Evolutionary conservation across 2,329 filamentous ascomycete genomes (phyloP).

Genomic region (Thielaviopsis euricoi): DNA sequence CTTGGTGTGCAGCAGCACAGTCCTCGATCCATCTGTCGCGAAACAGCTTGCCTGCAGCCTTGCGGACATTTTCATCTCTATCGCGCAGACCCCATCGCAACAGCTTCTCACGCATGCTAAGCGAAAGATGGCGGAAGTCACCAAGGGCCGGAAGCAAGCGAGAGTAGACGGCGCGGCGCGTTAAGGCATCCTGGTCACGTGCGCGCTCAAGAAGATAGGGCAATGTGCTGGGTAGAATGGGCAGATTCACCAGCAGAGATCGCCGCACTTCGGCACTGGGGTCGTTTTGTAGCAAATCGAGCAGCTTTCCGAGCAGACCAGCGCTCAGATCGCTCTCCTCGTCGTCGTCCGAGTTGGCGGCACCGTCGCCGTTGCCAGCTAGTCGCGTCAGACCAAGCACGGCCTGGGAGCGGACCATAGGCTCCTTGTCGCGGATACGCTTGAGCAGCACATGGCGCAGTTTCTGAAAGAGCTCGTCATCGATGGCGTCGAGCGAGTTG

Average conservation of each 20-base stretch:
- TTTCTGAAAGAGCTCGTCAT: slow-evolving; percentile 77
- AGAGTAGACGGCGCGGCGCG: slow-evolving; percentile 72
- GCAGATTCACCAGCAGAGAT: slow-evolving; percentile 78
- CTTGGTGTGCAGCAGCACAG: slow-evolving; percentile 54
- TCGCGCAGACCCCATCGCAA: slow-evolving; percentile 89
- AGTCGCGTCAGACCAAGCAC: slow-evolving; percentile 78
- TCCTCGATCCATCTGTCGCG: slow-evolving; percentile 96
- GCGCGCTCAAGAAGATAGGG: slow-evolving; percentile 82
- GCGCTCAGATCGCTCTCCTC: slow-evolving; percentile 48
- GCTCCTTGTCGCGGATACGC: slow-evolving; percentile 83
- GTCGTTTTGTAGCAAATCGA: slow-evolving; percentile 84
- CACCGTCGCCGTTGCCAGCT: slow-evolving; percentile 60
- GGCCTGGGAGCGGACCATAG: slow-evolving; percentile 80
- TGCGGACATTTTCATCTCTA: slow-evolving; percentile 83
- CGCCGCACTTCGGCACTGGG: slow-evolving; percentile 85
- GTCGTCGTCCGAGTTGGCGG: slow-evolving; percentile 52
- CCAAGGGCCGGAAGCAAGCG: slow-evolving; percentile 73
- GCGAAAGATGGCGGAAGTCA: slow-evolving; percentile 83
- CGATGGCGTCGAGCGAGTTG: slow-evolving; percentile 81
- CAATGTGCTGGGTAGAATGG: slow-evolving; percentile 64
- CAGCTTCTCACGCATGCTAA: slow-evolving; percentile 90
- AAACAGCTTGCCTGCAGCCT: slow-evolving; percentile 79
- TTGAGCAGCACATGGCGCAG: slow-evolving; percentile 66
- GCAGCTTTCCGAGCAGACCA: slow-evolving; percentile 63
- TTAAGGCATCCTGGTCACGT: slow-evolving; percentile 71